Evolutionary conservation across 306 rosid species (phyloP).

Genomic region (Vicia faba): DNA sequence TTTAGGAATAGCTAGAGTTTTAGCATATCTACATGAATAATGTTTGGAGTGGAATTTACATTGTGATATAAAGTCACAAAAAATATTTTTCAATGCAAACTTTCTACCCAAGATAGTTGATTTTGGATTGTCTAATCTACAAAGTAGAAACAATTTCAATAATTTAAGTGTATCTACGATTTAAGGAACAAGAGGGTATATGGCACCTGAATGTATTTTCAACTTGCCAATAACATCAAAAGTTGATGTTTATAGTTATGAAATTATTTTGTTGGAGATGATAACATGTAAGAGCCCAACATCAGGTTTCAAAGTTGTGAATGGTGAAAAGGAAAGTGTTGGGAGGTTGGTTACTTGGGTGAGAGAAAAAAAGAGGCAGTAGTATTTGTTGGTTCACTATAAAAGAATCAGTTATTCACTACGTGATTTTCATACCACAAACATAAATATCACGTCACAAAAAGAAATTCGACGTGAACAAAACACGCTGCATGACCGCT

Average conservation of each 20-base stretch:
- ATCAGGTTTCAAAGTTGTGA: not conserved
- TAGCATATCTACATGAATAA: too few species aligned
- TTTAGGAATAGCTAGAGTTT: conserved; percentile 33
- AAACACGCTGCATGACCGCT: too few species aligned
- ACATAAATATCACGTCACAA: too few species aligned
- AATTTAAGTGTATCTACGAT: conserved; percentile 26
- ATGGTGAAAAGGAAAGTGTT: conserved; percentile 25
- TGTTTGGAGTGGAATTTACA: conserved; percentile 42
- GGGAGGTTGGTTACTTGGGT: conserved; percentile 41
- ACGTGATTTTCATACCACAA: too few species aligned
- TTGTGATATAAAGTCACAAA: conserved; percentile 40
- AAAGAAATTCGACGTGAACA: too few species aligned
- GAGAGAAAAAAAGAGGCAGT: conserved; percentile 39
- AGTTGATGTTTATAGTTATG: conserved; percentile 41
- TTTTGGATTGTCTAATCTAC: conserved; percentile 41
- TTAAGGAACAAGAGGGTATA: conserved; percentile 39
- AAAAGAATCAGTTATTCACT: too few species aligned
- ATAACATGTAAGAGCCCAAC: conserved; percentile 30
- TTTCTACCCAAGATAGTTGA: conserved; percentile 35
- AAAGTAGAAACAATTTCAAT: conserved; percentile 23
- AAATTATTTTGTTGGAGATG: conserved; percentile 37
- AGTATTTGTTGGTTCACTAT: not conserved
- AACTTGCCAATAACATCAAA: conserved; percentile 37
- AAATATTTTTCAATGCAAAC: conserved; percentile 35
- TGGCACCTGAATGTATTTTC: conserved; percentile 40